Base-by-base conservation (phyloP, 495 filamentous ascomycete species). In the Tuber calosporum region DNA sequence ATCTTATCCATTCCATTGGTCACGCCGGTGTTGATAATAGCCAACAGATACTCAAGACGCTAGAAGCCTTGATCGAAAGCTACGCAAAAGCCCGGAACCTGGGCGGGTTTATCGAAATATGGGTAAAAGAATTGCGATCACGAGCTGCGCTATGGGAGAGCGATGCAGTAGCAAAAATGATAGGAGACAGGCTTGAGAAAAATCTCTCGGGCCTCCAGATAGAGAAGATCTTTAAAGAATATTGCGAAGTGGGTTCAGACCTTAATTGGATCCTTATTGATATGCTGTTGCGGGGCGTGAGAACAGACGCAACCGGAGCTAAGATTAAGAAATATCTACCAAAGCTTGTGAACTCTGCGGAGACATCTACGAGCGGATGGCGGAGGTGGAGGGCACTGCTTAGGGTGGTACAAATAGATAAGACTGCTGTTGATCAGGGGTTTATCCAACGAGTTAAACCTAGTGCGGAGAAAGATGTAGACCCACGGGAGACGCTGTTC, bases 21-120 rank as follows among this genome's bases (percentile, higher is more conserved):
- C 69, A 41, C 15, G 42, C 39, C 41, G 5, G 26, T 2, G 36
- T 30, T 0, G 68, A 45, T 30, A 41, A 69, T n/a, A 43, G 39
- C n/a, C 41, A 26, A n/a, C 70, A 75, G 2, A 36, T 68, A 45
- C 62, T 74, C 15, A 48, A 66, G 19, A 66, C 81, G n/a, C 15
- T 81, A 13, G 68, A 71, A 39, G 48, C 77, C 19, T 58, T 81
- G 17, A 74, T 81, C 11, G 71, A 79, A 43, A 69, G 80, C 22
- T 81, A 79, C 40, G 58, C 75, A 13, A 81, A 71, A 66, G 74
- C 80, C 30, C 72, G 80, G 66, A 74, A 81, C 53, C 41, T 81
- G 6, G 69, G 53, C 22, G 77, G 80, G 0, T 81, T 81, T 43
- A 70, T 71, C 17, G 72, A 69, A 30, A 39, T 62, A 30, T 81